Base-by-base conservation (phyloP, 163 green algal species). In the Trebouxiophyceae sp. region DNA sequence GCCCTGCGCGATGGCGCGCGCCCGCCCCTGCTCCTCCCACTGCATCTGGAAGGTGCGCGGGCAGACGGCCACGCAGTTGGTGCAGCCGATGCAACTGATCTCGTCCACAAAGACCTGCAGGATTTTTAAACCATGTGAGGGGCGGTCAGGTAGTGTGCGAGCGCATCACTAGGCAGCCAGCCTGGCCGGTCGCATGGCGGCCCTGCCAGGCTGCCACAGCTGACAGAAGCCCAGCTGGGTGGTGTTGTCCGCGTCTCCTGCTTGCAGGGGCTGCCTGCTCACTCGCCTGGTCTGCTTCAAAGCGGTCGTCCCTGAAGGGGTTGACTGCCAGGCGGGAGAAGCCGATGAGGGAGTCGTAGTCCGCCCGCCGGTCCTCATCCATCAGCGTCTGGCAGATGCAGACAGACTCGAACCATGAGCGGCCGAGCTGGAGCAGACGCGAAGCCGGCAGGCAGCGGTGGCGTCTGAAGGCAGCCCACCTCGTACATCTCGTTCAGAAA, bases 41-140 rank as follows among this genome's bases (percentile, higher is more conserved):
- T 93, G 83, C 2, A 93, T 86, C 34, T 70, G 63, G 55, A 91
- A 93, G 0, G 81, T 82, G 1, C 26, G 32, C 20, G 69, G 57
- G 63, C 78, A 85, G 27, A 79, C 67, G 31, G 70, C 71, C 27
- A 66, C 62, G 66, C 82, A 85, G 57, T 83, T 85, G 31, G 69
- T 70, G 72, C 81, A 87, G 45, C 81, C 63, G 7, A 89, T 87
- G 65, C 86, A 93, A 0, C 63, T 70, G 39, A 86, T 77, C 77
- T 93, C 86, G 62, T 93, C 86, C 39, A 93, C 86, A 77, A 93
- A 93, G 20, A 85, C 75, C 70, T 86, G 74, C 60, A 60, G 26
- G 20, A 47, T 19, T 12, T 50, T 50, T 16, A 50, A 50, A 50
- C 8, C 39, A n/a, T 50, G 8, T 50, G 39, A 50, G 39, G 39